phyloP scores from a whole-genome alignment of 2,329 filamentous ascomycete species.

The Ophiognomonia clavigignenti-juglandacearum region DNA sequence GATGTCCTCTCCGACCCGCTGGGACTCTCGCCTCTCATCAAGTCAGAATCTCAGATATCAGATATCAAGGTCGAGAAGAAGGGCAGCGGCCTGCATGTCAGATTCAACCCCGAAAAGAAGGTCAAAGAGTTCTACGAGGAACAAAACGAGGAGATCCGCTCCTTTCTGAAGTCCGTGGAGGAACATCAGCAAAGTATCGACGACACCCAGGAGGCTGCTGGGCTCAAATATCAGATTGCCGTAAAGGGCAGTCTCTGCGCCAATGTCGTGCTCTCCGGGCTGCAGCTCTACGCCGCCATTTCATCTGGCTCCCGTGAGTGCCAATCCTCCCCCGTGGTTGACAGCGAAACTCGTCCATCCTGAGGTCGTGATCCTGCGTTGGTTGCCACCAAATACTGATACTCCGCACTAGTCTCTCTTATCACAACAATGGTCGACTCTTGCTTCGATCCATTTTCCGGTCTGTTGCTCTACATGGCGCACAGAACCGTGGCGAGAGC shows the following conservation, averaged over 20 bases:
- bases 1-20: constrained; percentile 3
- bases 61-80: constrained; percentile 1
- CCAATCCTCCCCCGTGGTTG: too few species aligned
- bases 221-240: constrained; percentile 66
- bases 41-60: constrained; percentile 2
- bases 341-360: too few species aligned
- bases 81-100: background rate
- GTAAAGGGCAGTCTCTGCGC: constrained; percentile 67
- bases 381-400: too few species aligned
- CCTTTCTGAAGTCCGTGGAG: constrained; percentile 85
- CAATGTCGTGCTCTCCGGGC: constrained; percentile 69
- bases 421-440: constrained; percentile 98
- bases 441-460: constrained; percentile 87
- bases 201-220: constrained; percentile 74
- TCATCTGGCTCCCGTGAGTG: constrained; percentile 82
- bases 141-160: constrained; percentile 90
- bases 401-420: too few species aligned
- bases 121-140: constrained; percentile 79
- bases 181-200: constrained; percentile 79
- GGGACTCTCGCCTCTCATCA: constrained; percentile 5
- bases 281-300: constrained; percentile 86
- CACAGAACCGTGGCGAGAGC: constrained; percentile 85
- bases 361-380: too few species aligned
- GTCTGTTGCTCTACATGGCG: constrained; percentile 78
- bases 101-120: background rate